Conservation (phyloP, 2,329 filamentous ascomycete genomes). For the Balansia obtecta region DNA sequence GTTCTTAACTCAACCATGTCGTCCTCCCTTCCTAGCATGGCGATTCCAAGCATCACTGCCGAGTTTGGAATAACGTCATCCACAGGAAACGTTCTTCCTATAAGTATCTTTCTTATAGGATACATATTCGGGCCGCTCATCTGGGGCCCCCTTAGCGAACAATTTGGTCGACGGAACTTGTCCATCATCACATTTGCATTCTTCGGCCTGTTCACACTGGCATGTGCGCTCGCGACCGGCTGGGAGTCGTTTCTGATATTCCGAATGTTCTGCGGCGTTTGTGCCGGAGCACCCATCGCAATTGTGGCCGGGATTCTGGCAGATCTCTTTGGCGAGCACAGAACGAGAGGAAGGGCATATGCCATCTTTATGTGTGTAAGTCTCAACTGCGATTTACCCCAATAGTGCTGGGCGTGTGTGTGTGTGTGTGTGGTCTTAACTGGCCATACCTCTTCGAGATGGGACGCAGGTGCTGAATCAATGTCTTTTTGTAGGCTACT, state of each 20-base stretch:
- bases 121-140: constrained; percentile 50
- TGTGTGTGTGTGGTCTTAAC: too few relatives aligned
- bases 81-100: constrained; percentile 38
- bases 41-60: constrained; percentile 41
- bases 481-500: constrained; percentile 32
- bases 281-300: constrained; percentile 42
- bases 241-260: constrained; percentile 43
- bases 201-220: constrained; percentile 38
- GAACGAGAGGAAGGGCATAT: constrained; percentile 45
- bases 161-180: constrained; percentile 40
- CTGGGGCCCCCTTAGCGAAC: constrained; percentile 54
- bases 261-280: constrained; percentile 35
- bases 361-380: constrained; percentile 49
- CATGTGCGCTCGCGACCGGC: constrained; percentile 36
- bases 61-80: constrained; percentile 43
- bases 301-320: constrained; percentile 50
- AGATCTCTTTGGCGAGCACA: constrained; percentile 43
- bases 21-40: constrained; percentile 51
- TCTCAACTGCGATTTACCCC: not conserved
- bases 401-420: too few relatives aligned
- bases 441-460: too few relatives aligned
- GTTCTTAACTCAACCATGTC: constrained; percentile 59
- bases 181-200: constrained; percentile 28
- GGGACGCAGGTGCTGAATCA: too few relatives aligned
- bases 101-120: constrained; percentile 51